Base-by-base conservation (phyloP, 768 basidiomycete species). In the Lyophyllum shimeji region DNA sequence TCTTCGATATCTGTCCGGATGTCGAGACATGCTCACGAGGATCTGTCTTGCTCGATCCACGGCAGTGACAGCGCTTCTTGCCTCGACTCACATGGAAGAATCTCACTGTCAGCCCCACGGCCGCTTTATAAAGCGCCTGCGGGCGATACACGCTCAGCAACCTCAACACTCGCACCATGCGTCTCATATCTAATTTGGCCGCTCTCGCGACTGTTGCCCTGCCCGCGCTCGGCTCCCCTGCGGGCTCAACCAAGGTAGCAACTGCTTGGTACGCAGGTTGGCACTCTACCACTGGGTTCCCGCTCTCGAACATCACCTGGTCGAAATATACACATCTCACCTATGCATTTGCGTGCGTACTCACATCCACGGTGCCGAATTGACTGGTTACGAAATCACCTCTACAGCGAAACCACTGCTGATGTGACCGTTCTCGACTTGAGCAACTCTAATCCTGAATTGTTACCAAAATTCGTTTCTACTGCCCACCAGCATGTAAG, bases 221-320 rank as follows among this genome's bases (percentile, higher is more conserved):
- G 13, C 54, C 55, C 31, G 60, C 24, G n/a, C 7, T 58, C 37
- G 56, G 57, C 43, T 58, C 57, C 12, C 55, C 59, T 27, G 52
- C 46, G 39, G n/a, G 54, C 40, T 33, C 52, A 11, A 53, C 27
- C 18, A 57, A 65, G 47, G 74, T 86, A 15, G 75, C 84, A 1
- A 70, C 78, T 17, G 75, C 81, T 8, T 90, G 86, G 86, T 89
- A 81, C 61, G 83, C 87, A 25, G 83, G 84, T 44, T 92, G 84
- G 84, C 84, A 87, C 64, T 68, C 80, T 23, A 69, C 67, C 6
- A 60, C 69, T 29, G 72, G 70, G 0, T 85, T 84, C 61, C 72
- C 80, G 0, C 73, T 86, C 24, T 70, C 75, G 23, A 73, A 80
- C 40, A 76, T 92, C 61, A 76, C 74, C 55, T 92, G 89, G 89